A percentile compares a stretch with the other conserved stretches of the same genome.
These are phyloP conservation scores for Lathyrus sativus DNA, from an alignment of 306 rosid species.

Conservation along the genomic window DNA sequence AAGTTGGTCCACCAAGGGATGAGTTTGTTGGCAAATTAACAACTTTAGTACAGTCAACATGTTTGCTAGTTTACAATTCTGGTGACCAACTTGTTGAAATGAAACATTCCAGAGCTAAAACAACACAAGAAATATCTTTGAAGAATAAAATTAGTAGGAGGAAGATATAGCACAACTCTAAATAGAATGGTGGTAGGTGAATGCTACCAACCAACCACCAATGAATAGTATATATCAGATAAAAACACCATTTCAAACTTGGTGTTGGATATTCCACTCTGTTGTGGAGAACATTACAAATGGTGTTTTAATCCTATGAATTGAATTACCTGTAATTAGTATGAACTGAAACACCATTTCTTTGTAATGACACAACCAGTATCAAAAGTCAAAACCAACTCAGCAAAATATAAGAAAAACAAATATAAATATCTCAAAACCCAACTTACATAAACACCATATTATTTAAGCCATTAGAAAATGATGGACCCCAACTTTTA, in stretches of 20 bases:
- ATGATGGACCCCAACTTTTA: not conserved
- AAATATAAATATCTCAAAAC: not conserved
- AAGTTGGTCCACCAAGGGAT: slow-evolving; percentile 6
- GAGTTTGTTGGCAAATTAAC: slow-evolving; percentile 4
- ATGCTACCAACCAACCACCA: not conserved
- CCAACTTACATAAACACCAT: not conserved
- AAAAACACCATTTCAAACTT: not conserved
- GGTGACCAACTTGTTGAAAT: not conserved
- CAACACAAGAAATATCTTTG: slow-evolving; percentile 8
- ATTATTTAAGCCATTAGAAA: not conserved
- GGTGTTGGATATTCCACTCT: not conserved
- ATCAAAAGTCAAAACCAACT: no score
- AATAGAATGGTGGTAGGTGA: not conserved
- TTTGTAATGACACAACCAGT: not conserved
- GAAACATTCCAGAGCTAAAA: not conserved
- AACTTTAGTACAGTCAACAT: not conserved
- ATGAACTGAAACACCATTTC: not conserved
- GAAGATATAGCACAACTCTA: not conserved
- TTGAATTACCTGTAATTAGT: no score
- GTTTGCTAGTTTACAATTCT: not conserved
- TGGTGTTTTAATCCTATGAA: no score
- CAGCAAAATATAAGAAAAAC: not conserved
- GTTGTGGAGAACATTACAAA: not conserved
- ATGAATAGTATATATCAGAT: not conserved
- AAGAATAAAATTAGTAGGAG: not conserved